Base-by-base conservation (phyloP, 164 flowering plant genomes). In the Santalum album region DNA sequence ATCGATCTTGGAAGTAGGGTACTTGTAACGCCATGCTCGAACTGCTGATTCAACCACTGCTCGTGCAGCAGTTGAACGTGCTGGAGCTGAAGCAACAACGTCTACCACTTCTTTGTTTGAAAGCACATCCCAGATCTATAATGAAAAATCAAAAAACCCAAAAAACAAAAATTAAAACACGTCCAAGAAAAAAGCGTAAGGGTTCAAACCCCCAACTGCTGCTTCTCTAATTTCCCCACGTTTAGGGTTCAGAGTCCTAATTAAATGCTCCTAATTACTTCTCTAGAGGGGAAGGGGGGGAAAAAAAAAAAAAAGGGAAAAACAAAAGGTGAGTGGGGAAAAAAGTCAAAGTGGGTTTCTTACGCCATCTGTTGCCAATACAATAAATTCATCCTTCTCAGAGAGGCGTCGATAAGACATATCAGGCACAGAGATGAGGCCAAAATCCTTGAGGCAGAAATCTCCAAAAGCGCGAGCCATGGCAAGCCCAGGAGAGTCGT, bases 81-180 rank as follows among this genome's bases (percentile, higher is more conserved):
- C 42, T 22, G 84, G 79, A 25, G 80, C 78, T 27, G 90, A 71
- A 23, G 87, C 85, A 12, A 94, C 82, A 53, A 87, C 86, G 65
- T 87, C 82, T 1, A 94, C 92, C 53, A 90, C 99, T 68, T 94
- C 97, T 53, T 79, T 63, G 75, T 94, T 94, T 27, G 96, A 75
- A 16, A 94, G 87, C 16, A 87, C 99, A 73, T 94, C 99, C 99
- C 99, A 94, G 25, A 92, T 63, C 98, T 92, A 80, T 25, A 9
- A 16, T 2, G 25, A 27, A 21, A 0, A 25, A 38, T 3, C 14
- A 12, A 42, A 16, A 54, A 35, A 55, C 42, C 1, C 14, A 18
- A 2, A 45, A 12, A 27, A 57, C 1, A 24, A 16, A 32, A 38
- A 38, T 38, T 3, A 1, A 15, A 38, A 15, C 12, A 7, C 36